Evolutionary conservation across 2,329 filamentous ascomycete species (phyloP).

Genomic region (Colletotrichum sublineola): DNA sequence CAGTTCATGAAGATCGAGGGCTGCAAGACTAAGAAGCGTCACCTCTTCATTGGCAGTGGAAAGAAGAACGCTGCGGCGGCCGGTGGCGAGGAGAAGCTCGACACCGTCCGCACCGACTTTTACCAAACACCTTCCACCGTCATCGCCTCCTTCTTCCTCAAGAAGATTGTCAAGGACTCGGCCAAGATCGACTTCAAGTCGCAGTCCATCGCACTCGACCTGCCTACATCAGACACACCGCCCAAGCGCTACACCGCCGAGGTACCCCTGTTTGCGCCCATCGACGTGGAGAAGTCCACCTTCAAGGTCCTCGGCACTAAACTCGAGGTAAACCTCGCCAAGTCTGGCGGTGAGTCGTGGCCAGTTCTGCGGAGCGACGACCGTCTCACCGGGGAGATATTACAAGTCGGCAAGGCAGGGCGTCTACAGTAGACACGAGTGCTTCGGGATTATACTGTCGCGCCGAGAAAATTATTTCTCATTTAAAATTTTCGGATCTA

Average conservation of each 20-base stretch:
- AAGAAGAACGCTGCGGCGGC: constrained; percentile 70
- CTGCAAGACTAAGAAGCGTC: constrained; percentile 83
- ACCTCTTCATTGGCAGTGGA: constrained; percentile 86
- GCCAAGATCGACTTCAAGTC: constrained; percentile 79
- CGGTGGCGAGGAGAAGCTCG: constrained; percentile 79
- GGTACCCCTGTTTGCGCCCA: constrained; percentile 81
- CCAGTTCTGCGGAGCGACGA: constrained; percentile 87
- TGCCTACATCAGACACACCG: constrained; percentile 83
- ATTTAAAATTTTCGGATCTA: not conserved
- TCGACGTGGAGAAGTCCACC: constrained; percentile 80
- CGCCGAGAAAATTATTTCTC: not conserved
- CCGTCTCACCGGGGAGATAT: constrained; percentile 76
- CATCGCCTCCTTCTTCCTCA: constrained; percentile 93
- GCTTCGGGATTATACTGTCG: not conserved
- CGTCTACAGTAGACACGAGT: constrained; percentile 48
- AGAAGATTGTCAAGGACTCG: constrained; percentile 91
- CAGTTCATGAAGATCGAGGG: constrained; percentile 97
- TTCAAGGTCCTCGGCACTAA: constrained; percentile 92
- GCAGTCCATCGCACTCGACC: constrained; percentile 78
- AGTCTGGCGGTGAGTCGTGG: constrained; percentile 84
- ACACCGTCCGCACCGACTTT: constrained; percentile 88
- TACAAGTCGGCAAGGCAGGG: constrained; percentile 88
- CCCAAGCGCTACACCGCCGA: constrained; percentile 82
- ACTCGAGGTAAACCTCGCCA: constrained; percentile 81
- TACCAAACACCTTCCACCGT: constrained; percentile 91